Percentiles rank a stretch among this genome's conserved stretches.
phyloP scores from a whole-genome alignment of 306 rosid species.

The Glycyrrhiza uralensis region DNA sequence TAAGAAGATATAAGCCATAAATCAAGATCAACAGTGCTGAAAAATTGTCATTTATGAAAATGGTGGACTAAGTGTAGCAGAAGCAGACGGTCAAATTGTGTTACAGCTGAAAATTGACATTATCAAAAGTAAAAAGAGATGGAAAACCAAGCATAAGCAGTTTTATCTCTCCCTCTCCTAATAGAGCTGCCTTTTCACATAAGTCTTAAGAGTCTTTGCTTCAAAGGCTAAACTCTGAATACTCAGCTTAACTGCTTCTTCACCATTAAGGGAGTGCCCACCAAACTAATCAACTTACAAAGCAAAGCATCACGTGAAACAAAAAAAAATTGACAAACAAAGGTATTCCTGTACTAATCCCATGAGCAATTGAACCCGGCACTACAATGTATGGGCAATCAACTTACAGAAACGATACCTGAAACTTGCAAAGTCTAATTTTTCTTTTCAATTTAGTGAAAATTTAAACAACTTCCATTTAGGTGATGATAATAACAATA shows the following conservation, averaged over 20 bases:
- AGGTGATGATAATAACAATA: neutral
- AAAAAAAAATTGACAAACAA: neutral
- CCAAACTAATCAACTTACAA: neutral
- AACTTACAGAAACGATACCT: neutral
- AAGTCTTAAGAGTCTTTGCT: neutral
- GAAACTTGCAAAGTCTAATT: neutral
- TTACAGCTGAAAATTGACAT: neutral
- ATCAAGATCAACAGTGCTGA: slow-evolving; percentile 2
- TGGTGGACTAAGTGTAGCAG: neutral
- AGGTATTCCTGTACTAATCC: slow-evolving; percentile 11
- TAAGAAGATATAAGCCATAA: neutral
- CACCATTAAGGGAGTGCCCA: neutral
- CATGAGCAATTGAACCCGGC: neutral
- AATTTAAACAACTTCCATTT: neutral
- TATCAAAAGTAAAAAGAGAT: neutral
- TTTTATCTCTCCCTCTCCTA: neutral
- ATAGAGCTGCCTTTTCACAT: neutral
- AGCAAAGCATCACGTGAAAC: neutral
- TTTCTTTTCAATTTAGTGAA: neutral
- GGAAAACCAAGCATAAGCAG: slow-evolving; percentile 11
- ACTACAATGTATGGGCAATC: neutral
- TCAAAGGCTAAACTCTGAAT: neutral
- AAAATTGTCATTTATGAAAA: neutral
- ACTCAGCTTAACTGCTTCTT: neutral
- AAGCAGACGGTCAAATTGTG: neutral